Evolutionary conservation across 2,329 filamentous ascomycete species (phyloP).

Genomic region (Dothideomycetes sp.): DNA sequence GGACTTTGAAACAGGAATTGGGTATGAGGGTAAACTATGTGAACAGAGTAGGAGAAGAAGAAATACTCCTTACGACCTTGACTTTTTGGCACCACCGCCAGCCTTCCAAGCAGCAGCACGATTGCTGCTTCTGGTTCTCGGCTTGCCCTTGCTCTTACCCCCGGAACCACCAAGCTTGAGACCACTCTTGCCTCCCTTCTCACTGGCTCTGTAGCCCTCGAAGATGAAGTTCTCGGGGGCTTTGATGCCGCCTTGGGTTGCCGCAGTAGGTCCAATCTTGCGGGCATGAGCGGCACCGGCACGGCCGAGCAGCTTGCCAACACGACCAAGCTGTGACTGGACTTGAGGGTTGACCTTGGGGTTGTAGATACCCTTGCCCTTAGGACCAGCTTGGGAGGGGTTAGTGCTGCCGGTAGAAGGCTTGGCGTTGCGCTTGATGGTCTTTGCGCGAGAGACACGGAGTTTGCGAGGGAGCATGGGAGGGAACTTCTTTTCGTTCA

Average conservation of each 20-base stretch:
- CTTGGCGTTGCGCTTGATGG: slow-evolving; percentile 44
- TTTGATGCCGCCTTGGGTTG: slow-evolving; percentile 32
- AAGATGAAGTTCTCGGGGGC: slow-evolving; percentile 67
- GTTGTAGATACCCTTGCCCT: slow-evolving; percentile 41
- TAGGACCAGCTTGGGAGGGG: background rate
- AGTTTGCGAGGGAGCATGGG: slow-evolving; percentile 85
- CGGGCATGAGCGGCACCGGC: slow-evolving; percentile 42
- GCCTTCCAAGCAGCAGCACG: slow-evolving; percentile 40
- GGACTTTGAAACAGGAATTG: too few species aligned
- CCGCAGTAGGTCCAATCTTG: slow-evolving; percentile 3
- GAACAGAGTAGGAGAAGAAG: too few species aligned
- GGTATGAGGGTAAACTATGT: too few species aligned
- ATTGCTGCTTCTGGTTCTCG: slow-evolving; percentile 35
- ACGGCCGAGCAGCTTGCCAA: slow-evolving; percentile 63
- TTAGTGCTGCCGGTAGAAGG: slow-evolving; percentile 17
- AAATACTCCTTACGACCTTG: too few species aligned
- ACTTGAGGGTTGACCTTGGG: slow-evolving; percentile 62
- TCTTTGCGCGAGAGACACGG: slow-evolving; percentile 79
- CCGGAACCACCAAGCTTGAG: slow-evolving; percentile 50
- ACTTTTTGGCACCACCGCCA: slow-evolving; percentile 10
- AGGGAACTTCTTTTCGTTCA: slow-evolving; percentile 85
- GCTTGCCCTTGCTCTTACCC: slow-evolving; percentile 38
- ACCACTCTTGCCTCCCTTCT: slow-evolving; percentile 56
- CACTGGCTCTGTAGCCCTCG: slow-evolving; percentile 66
- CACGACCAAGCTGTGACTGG: slow-evolving; percentile 63